Evolutionary conservation across 306 rosid species (phyloP), one percentile per base, ranked within the genome.

Genomic region (Malus orientalis): DNA sequence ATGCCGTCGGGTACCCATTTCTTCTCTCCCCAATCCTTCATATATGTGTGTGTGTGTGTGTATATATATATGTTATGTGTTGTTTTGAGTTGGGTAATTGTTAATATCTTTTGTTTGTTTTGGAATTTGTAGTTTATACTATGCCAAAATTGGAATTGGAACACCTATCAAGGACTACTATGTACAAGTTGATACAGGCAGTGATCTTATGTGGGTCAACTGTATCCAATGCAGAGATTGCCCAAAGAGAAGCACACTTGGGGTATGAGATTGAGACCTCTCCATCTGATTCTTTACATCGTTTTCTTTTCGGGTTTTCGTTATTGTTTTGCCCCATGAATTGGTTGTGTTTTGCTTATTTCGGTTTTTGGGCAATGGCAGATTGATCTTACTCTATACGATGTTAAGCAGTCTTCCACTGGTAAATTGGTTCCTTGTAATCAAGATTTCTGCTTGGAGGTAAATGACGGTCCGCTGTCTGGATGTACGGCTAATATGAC

Each of bases 151-250:
- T 79, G 97, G 97, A 78, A 95, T 95, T 81, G 99, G 99, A 78
- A 92, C 97, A 64, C 99, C 99, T 74, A 55, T 93, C 2, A 88
- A 86, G 88, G 86, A 90, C 77, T 95, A 92, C 73, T 95, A 95
- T 84, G 89, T 92, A 19, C 99, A 95, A 72, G 99, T 95, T 14
- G 99, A 95, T 74, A 95, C 99, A 12, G 97, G 99, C 70, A 95
- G 92, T 80, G 99, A 95, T 75, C 90, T 95, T 68, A 93, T 95
- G 97, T 95, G 97, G 99, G 92, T 95, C 57, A 92, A 95, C 79
- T 92, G 99, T 81, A 92, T 89, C 44, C 97, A 95, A 77, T 95
- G 99, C 86, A 84, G 27, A 69, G 96, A 90, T 59, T 95, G 99
- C 86, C 97, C 99, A 45, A 76, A 69, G 47, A 90, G 83, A 85